phyloP scores from a whole-genome alignment of 164 flowering plant species.

The Vitis amurensis region DNA sequence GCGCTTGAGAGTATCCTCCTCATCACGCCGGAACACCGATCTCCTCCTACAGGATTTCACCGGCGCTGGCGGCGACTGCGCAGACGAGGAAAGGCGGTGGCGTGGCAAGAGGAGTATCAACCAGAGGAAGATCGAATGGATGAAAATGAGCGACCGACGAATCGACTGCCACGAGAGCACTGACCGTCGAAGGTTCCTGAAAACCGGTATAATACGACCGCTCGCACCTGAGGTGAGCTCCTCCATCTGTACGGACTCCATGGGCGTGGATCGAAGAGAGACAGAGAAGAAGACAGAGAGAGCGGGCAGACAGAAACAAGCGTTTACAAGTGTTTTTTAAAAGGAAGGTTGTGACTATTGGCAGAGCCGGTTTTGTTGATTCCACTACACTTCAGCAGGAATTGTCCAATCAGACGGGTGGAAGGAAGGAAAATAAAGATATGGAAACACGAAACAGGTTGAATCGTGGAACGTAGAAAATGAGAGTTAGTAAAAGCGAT shows the following conservation, averaged over 20 bases:
- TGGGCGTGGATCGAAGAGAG: constrained; percentile 8
- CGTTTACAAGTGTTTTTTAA: neutral
- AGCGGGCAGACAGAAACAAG: neutral
- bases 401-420: neutral
- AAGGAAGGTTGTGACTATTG: too few relatives aligned
- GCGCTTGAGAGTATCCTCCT: constrained; percentile 66
- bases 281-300: constrained; percentile 2
- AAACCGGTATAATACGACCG: constrained; percentile 79
- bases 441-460: too few relatives aligned
- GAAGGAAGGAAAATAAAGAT: neutral
- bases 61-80: constrained; percentile 8
- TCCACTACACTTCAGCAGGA: too few relatives aligned
- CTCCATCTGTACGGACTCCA: constrained; percentile 45
- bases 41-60: constrained; percentile 22
- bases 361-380: too few relatives aligned
- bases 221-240: constrained; percentile 95
- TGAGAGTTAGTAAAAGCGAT: too few relatives aligned
- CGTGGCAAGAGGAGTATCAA: constrained; percentile 40
- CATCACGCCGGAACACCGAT: constrained; percentile 46
- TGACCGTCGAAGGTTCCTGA: constrained; percentile 45
- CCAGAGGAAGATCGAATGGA: constrained; percentile 61
- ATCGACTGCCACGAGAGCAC: constrained; percentile 35
- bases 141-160: constrained; percentile 37
- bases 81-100: constrained; percentile 26
- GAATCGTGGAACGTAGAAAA: too few relatives aligned